Base-by-base conservation (phyloP, 257 asterid genomes). In the Capsicum pubescens region DNA sequence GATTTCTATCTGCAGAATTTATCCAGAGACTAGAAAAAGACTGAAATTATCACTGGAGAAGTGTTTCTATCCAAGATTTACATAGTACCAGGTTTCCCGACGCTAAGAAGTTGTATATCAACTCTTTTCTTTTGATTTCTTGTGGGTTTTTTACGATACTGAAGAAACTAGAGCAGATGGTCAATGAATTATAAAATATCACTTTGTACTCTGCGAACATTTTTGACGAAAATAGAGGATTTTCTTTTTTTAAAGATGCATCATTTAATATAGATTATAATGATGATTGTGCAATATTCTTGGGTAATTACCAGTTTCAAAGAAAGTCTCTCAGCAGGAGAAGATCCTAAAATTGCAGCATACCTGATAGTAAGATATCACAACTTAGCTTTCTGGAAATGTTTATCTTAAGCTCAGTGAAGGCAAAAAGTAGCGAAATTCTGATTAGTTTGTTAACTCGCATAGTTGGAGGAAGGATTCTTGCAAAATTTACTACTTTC, bases 341-440 rank as follows among this genome's bases (percentile, higher is more conserved):
- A 95, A 85, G 97, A 95, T 85, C 99, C 98, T 89, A 93, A 88
- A 86, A 97, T 95, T 83, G 98, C 98, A 13, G 99, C 91, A 86
- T 96, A 93, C 94, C 99, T 96, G 95, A 83, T 84, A 87, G 44
- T 64, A 21, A 64, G 44, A 64, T 64, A 64, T 58, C 71, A 64
- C 9, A 12, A 32, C 46, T 64, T 64, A 64, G 44, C 8, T 64
- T 64, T 26, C 71, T 26, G 44, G 71, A 64, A 64, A 39, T 11
- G 44, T 64, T 64, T 32, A 64, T 64, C 71, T 63, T 63, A 32
- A 64, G 71, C 71, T 64, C 71, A 64, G 26, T 32, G 17, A 64
- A 64, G 16, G 1, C 46, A 26, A 32, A 12, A 64, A 32, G 46
- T 5, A 64, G 44, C 32, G 71, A 6, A 61, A 32, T 19, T 39